A percentile compares a stretch with the other conserved stretches of the same genome.
phyloP scores from a whole-genome alignment of 2,329 filamentous ascomycete genomes.

The Kalaharituber pfeilii region DNA sequence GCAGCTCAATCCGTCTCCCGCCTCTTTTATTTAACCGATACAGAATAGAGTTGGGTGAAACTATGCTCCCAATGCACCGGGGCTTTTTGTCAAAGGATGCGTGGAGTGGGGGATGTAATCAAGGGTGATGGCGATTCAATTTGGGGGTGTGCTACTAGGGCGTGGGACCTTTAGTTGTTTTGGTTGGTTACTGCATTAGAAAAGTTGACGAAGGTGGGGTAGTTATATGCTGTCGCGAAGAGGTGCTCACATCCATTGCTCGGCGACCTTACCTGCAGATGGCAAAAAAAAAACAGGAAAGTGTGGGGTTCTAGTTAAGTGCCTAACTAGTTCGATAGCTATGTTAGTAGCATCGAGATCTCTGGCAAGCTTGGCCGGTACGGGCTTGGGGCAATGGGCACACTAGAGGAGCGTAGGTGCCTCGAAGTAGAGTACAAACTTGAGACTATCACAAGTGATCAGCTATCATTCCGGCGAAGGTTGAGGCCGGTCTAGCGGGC shows the following conservation, averaged over 20 bases:
- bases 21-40: no score
- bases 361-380: neutral
- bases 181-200: neutral
- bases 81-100: no score
- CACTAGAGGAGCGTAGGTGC: neutral
- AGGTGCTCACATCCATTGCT: neutral
- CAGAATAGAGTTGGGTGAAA: no score
- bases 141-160: neutral
- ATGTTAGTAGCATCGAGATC: no score
- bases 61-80: no score
- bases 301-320: no score
- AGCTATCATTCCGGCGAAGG: neutral
- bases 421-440: neutral
- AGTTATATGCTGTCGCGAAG: neutral
- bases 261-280: no score
- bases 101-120: no score
- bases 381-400: neutral
- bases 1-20: no score
- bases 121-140: no score
- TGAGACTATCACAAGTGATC: neutral
- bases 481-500: neutral
- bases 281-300: no score
- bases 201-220: neutral
- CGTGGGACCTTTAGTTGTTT: neutral
- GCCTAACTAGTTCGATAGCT: no score